Conservation (phyloP, 2,329 filamentous ascomycete genomes). For the Neonectria sp. region DNA sequence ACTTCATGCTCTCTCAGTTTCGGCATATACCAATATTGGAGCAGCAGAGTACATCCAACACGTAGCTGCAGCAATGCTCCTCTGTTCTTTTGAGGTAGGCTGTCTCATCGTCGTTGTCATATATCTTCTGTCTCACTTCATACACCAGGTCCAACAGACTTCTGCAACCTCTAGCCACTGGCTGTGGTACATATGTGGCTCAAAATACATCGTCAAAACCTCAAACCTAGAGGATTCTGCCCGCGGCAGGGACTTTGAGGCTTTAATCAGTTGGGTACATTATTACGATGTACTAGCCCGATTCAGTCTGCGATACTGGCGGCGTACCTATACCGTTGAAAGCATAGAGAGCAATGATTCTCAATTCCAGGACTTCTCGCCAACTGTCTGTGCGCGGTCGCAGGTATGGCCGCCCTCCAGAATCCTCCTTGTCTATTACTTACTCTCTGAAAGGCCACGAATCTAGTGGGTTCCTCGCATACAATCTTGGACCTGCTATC, state of each 20-base stretch:
- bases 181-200: conserved; percentile 41
- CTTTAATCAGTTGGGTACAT: conserved; percentile 38
- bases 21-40: conserved; percentile 2
- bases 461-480: conserved; percentile 8
- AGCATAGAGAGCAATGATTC: not conserved
- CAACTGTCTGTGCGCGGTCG: conserved; percentile 24
- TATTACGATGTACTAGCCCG: conserved; percentile 33
- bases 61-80: conserved; percentile 38
- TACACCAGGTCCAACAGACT: conserved; percentile 34
- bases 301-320: conserved; percentile 41
- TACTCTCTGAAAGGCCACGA: not conserved
- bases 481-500: conserved; percentile 34
- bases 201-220: conserved; percentile 32
- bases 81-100: conserved; percentile 36
- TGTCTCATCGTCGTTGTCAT: not conserved
- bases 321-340: conserved; percentile 9
- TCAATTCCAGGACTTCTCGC: conserved; percentile 16
- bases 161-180: conserved; percentile 37
- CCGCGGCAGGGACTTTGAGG: conserved; percentile 1
- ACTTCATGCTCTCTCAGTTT: conserved; percentile 23
- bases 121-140: not conserved
- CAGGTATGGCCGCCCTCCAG: conserved; percentile 8
- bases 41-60: conserved; percentile 31
- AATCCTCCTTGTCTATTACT: not conserved
- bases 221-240: conserved; percentile 21